These are phyloP conservation scores for Colletotrichum theobromicola DNA, from an alignment of 2,329 filamentous ascomycete genomes.

Conservation along the genomic window DNA sequence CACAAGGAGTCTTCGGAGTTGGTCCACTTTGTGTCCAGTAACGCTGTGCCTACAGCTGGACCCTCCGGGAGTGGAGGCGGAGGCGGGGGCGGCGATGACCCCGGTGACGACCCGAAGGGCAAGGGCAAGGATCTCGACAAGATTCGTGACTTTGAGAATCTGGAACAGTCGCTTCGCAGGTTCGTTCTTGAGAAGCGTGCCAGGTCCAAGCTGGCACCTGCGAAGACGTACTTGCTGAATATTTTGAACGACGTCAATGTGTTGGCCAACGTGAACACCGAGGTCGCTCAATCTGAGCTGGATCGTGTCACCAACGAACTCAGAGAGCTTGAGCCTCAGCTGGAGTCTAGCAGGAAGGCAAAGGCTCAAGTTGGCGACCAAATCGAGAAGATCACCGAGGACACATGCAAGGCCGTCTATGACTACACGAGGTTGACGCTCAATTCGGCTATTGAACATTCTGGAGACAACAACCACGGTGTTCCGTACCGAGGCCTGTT, in stretches of 20 bases:
- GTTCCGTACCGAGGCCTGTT: slow-evolving; percentile 88
- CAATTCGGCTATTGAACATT: slow-evolving; percentile 74
- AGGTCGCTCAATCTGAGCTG: slow-evolving; percentile 85
- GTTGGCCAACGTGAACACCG: slow-evolving; percentile 84
- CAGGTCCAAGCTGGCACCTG: slow-evolving; percentile 92
- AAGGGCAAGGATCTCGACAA: slow-evolving; percentile 92
- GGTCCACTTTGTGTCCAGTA: slow-evolving; percentile 97
- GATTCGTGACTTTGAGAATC: slow-evolving; percentile 83
- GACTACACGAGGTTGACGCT: slow-evolving; percentile 80
- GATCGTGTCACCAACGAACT: slow-evolving; percentile 83
- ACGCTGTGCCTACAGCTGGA: slow-evolving; percentile 80
- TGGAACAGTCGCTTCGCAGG: slow-evolving; percentile 86
- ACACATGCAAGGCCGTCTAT: slow-evolving; percentile 86
- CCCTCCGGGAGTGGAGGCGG: slow-evolving; percentile 61
- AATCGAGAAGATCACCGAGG: slow-evolving; percentile 82
- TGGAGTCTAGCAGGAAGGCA: slow-evolving; percentile 83
- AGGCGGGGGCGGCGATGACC: slow-evolving; percentile 61
- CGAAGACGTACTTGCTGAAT: slow-evolving; percentile 94
- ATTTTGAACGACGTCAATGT: slow-evolving; percentile 86
- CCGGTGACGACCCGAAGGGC: slow-evolving; percentile 65
- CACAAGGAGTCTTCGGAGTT: slow-evolving; percentile 91
- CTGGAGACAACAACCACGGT: slow-evolving; percentile 79
- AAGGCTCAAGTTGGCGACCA: slow-evolving; percentile 80
- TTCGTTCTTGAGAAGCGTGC: slow-evolving; percentile 97
- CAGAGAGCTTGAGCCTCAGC: slow-evolving; percentile 80